Base-by-base conservation (phyloP, 2,329 filamentous ascomycete species). In the Colletotrichum lini region DNA sequence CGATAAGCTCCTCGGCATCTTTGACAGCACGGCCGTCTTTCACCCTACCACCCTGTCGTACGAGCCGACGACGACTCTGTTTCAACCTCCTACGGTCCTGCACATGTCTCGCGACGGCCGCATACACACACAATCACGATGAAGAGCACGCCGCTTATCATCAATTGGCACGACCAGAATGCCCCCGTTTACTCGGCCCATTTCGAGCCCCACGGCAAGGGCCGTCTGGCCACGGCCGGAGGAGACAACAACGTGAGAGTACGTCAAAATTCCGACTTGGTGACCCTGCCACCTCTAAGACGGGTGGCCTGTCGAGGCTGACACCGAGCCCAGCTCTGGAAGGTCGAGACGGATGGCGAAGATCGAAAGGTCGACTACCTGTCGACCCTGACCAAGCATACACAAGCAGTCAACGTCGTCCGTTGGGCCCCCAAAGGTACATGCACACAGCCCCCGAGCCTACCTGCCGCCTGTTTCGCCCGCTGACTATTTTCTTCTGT, bases 131-230 rank as follows among this genome's bases (percentile, higher is more conserved):
- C 76, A 77, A 79, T 79, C 82, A 86, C 82, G 80, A 99, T 99
- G 96, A 98, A 97, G 89, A 95, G 95, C 80, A 92, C 94, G 79
- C 96, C 96, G 77, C 89, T 99, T 77, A 96, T 98, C 80, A 96
- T 99, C 84, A 94, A 97, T 87, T 99, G 96, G 96, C 97, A 99
- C 84, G 94, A 98, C 82, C 94, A 98, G 80, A 98, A 97, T 84
- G 91, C 94, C 77, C 96, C 96, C 70, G 95, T 99, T 81, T 99
- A 98, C 85, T 98, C 96, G 53, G 94, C 95, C 76, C 96, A 98
- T 82, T 99, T 98, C 81, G 96, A 99, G 81, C 94, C 94, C 58
- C 89, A 94, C 79, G 95, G 94, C 74, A 98, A 96, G 82, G 95
- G 95, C 65, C 91, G 96, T 78, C 86, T 99, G 74, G 96, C 96